Percentiles rank a stretch among this genome's conserved stretches.
These are phyloP conservation scores for Diutina pseudorugosa DNA, from an alignment of 1,139 yeast genomes.

Conservation along the genomic window DNA sequence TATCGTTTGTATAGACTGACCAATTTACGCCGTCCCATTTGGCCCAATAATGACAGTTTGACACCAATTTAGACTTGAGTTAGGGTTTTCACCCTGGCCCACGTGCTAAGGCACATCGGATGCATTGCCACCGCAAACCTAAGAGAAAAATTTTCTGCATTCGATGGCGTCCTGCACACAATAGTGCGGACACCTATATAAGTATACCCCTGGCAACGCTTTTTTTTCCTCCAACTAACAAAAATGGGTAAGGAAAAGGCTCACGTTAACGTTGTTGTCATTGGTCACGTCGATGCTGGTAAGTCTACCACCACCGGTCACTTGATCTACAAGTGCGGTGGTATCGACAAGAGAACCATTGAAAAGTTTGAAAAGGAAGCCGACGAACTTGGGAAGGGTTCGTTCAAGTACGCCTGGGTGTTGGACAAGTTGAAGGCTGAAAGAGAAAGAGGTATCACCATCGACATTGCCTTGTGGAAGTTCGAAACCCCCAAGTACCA, in stretches of 20 bases:
- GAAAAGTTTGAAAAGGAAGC: conserved; percentile 99
- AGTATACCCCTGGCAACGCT: conserved; percentile 3
- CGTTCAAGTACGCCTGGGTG: conserved; percentile 98
- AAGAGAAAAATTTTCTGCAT: background rate
- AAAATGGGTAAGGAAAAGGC: conserved; percentile 78
- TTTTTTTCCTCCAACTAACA: conserved; percentile 4
- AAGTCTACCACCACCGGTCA: conserved; percentile 98
- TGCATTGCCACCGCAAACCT: conserved; percentile 2
- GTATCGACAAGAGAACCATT: conserved; percentile 95
- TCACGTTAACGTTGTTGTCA: conserved; percentile 99
- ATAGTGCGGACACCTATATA: conserved; percentile 1
- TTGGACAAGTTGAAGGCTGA: conserved; percentile 92
- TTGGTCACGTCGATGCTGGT: conserved; percentile 97
- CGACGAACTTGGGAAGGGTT: conserved; percentile 96
- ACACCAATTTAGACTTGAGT: no score
- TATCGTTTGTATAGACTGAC: no score
- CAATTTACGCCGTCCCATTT: background rate
- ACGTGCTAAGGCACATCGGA: background rate
- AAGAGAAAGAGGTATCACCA: conserved; percentile 96
- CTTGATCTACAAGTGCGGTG: conserved; percentile 90
- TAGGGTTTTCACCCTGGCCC: background rate
- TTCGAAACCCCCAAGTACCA: conserved; percentile 92
- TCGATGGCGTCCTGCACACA: conserved; percentile 1
- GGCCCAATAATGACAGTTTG: background rate
- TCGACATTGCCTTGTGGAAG: conserved; percentile 90